Percentiles rank a stretch among this genome's conserved stretches.
Evolutionary conservation across 208 protist genomes (phyloP).

Genomic region (Wallacemonas sp.): DNA sequence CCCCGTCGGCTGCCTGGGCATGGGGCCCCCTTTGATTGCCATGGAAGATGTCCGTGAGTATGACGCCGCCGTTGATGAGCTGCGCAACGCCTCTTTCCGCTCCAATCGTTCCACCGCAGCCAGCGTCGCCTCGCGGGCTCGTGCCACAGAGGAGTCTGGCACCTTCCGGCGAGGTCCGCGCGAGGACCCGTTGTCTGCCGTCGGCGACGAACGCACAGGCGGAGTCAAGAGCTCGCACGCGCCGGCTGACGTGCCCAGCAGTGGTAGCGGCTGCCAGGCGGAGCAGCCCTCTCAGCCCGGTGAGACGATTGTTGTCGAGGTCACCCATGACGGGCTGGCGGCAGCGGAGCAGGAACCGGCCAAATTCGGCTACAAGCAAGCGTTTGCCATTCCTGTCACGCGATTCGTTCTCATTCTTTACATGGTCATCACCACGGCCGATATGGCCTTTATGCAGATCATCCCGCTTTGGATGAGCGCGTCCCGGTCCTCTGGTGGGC

Average conservation of each 20-base stretch:
- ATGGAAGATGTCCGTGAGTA: slow-evolving; percentile 12
- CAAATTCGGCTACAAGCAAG: slow-evolving; percentile 54
- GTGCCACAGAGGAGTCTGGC: too few relatives aligned
- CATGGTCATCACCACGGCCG: slow-evolving; percentile 54
- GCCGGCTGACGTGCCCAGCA: not conserved
- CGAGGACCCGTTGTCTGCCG: not conserved
- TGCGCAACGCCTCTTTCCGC: slow-evolving; percentile 6
- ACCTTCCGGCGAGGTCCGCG: not conserved
- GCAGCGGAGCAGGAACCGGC: not conserved
- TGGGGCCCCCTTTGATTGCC: not conserved
- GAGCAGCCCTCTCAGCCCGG: not conserved
- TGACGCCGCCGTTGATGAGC: slow-evolving; percentile 2
- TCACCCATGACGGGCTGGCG: slow-evolving; percentile 8
- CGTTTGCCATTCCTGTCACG: slow-evolving; percentile 34
- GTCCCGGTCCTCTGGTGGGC: slow-evolving; percentile 37
- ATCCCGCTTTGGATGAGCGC: slow-evolving; percentile 67
- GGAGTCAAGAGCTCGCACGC: not conserved
- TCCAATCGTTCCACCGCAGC: not conserved
- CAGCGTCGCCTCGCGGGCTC: too few relatives aligned
- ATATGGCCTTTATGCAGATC: slow-evolving; percentile 49
- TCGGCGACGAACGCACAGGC: not conserved
- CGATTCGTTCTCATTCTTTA: slow-evolving; percentile 51
- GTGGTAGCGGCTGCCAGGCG: not conserved
- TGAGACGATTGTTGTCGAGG: slow-evolving; percentile 9
- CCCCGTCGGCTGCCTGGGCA: slow-evolving; percentile 8